phyloP scores from a whole-genome alignment of 1,284 basidiomycete genomes.

The Tilletia caries region DNA sequence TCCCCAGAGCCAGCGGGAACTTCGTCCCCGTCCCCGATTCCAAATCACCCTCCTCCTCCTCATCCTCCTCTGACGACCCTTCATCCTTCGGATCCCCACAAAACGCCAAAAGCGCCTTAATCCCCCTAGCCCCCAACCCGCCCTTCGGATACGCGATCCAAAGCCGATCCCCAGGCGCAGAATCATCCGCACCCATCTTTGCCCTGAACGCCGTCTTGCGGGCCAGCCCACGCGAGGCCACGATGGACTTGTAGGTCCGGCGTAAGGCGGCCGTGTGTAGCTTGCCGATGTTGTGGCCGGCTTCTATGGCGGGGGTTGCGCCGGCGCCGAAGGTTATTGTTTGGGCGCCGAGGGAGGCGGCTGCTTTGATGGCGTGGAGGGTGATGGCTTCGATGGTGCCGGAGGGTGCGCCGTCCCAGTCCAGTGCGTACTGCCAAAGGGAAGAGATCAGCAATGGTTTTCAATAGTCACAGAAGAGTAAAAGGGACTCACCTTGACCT shows the following conservation, averaged over 20 bases:
- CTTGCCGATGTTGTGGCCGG: constrained; percentile 42
- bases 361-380: constrained; percentile 58
- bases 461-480: too few species aligned
- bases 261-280: constrained; percentile 20
- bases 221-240: constrained; percentile 1
- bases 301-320: constrained; percentile 31
- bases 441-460: not conserved
- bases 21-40: too few species aligned
- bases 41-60: too few species aligned
- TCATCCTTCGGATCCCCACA: constrained; percentile 24
- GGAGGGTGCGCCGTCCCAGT: constrained; percentile 61
- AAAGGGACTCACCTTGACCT: constrained; percentile 57
- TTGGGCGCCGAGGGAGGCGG: constrained; percentile 52
- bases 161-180: constrained; percentile 21
- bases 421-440: constrained; percentile 57
- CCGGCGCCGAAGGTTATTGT: constrained; percentile 56
- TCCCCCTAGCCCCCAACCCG: constrained; percentile 38
- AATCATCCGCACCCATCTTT: constrained; percentile 46
- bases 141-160: constrained; percentile 44
- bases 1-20: too few species aligned
- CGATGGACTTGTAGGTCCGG: constrained; percentile 8
- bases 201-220: constrained; percentile 31
- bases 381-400: constrained; percentile 61
- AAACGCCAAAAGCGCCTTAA: constrained; percentile 44
- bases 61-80: not conserved